Percentiles rank a stretch among this genome's conserved stretches.
These are phyloP conservation scores for Aspergillus panamensis DNA, from an alignment of 495 filamentous ascomycete genomes.

Conservation along the genomic window DNA sequence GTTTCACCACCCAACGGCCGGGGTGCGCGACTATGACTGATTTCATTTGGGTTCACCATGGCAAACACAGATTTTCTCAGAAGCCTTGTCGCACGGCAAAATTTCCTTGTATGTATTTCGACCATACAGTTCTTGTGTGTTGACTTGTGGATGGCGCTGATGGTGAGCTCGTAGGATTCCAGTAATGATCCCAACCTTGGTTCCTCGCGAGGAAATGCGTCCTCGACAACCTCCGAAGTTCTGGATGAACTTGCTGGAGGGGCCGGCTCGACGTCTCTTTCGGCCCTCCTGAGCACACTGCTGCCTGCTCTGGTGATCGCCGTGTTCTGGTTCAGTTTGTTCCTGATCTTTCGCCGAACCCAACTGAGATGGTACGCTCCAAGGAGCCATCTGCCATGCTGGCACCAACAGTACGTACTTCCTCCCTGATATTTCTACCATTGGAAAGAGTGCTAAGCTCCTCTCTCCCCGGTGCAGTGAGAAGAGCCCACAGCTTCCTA, in stretches of 20 bases:
- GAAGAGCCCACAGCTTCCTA: conserved; percentile 40
- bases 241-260: conserved; percentile 29
- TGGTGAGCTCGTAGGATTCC: conserved; percentile 27
- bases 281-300: conserved; percentile 66
- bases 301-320: conserved; percentile 66
- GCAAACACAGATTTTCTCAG: conserved; percentile 9
- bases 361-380: conserved; percentile 78
- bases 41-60: conserved; percentile 14
- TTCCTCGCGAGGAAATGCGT: conserved; percentile 41
- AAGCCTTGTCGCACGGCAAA: conserved; percentile 14
- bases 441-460: not conserved
- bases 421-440: not conserved
- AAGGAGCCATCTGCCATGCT: conserved; percentile 70
- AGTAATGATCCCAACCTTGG: conserved; percentile 44
- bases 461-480: conserved; percentile 21
- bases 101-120: conserved; percentile 21
- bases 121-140: not conserved
- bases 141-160: not conserved
- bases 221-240: conserved; percentile 35
- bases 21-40: conserved; percentile 2
- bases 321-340: conserved; percentile 61
- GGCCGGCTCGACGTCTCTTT: conserved; percentile 35
- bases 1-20: not conserved
- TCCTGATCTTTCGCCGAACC: conserved; percentile 68
- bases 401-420: conserved; percentile 56